Base-by-base conservation (phyloP, 2,329 filamentous ascomycete species). In the Nannizzia gypsea region DNA sequence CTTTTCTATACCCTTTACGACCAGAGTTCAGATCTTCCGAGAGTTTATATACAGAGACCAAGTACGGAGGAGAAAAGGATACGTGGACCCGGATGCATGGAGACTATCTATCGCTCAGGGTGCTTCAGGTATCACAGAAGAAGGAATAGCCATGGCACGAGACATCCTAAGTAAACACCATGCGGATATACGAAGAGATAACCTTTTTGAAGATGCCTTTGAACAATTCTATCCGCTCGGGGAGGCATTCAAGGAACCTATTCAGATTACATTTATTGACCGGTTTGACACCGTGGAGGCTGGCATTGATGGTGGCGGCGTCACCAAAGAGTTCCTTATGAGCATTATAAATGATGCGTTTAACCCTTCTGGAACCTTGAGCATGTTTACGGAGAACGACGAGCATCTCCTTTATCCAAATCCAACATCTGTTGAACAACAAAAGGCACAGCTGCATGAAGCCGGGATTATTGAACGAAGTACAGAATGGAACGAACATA, bases 211-310 rank as follows among this genome's bases (percentile, higher is more conserved):
- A 17, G 91, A 96, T 74, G 93, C 93, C 0, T 92, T 86, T 69
- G 77, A 86, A 2, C 82, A 90, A 59, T 96, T 96, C 68, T 96
- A 90, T 67, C 73, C 82, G 1, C 79, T 97, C 3, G 88, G 87
- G 0, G 88, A 92, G 13, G 86, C 85, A 0, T 75, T 99, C 60
- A 97, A 97, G 70, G 92, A 97, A 69, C 90, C 90, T 0, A 96
- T 99, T 38, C 90, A 95, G 69, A 97, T 99, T 67, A 93, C 89
- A 0, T 99, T 99, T 71, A 85, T 96, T 48, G 93, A 99, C 70
- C 83, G 90, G 62, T 99, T 95, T 66, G 88, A 88, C 62, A 83
- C 86, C 1, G 80, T 83, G 6, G 93, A 99, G 74, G 92, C 92
- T 11, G 93, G 93, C 8, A 97, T 99, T 59, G 93, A 99, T 69